Evolutionary conservation across 2,329 filamentous ascomycete species (phyloP).

Genomic region (Cladosporium velox): DNA sequence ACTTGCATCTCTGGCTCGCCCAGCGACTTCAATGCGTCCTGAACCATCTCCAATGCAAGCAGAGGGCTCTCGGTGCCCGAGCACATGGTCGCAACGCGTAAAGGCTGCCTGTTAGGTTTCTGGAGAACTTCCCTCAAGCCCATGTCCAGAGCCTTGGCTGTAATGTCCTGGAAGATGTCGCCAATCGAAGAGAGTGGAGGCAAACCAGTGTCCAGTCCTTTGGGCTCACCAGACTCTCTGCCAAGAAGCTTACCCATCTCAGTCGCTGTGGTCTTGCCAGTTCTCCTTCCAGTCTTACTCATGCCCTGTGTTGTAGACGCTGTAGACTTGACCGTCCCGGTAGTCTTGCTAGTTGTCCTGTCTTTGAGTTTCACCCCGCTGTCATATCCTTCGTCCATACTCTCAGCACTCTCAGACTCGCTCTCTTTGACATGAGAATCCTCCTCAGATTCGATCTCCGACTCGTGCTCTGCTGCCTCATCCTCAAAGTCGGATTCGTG

Average conservation of each 20-base stretch:
- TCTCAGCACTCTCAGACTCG: background rate
- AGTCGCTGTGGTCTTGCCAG: background rate
- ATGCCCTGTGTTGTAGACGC: background rate
- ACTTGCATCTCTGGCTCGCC: constrained; percentile 28
- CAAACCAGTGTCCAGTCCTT: constrained; percentile 36
- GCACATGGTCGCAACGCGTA: constrained; percentile 70
- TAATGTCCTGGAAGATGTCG: constrained; percentile 55
- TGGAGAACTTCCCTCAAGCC: constrained; percentile 41
- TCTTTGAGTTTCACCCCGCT: background rate
- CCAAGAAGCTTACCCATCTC: background rate
- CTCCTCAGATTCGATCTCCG: background rate
- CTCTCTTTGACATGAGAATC: background rate
- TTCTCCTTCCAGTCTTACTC: constrained; percentile 4
- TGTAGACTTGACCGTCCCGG: background rate
- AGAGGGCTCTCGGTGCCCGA: constrained; percentile 77
- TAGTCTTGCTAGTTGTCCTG: background rate
- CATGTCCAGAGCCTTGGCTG: constrained; percentile 40
- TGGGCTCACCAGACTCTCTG: background rate
- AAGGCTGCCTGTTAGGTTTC: constrained; percentile 38
- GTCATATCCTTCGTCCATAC: background rate
- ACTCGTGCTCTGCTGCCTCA: background rate
- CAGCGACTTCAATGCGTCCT: constrained; percentile 38
- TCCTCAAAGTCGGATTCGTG: background rate
- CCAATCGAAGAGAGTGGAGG: constrained; percentile 51
- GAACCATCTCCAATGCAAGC: constrained; percentile 62